Base-by-base conservation (phyloP, 768 basidiomycete species). In the Pisolithus marmoratus region DNA sequence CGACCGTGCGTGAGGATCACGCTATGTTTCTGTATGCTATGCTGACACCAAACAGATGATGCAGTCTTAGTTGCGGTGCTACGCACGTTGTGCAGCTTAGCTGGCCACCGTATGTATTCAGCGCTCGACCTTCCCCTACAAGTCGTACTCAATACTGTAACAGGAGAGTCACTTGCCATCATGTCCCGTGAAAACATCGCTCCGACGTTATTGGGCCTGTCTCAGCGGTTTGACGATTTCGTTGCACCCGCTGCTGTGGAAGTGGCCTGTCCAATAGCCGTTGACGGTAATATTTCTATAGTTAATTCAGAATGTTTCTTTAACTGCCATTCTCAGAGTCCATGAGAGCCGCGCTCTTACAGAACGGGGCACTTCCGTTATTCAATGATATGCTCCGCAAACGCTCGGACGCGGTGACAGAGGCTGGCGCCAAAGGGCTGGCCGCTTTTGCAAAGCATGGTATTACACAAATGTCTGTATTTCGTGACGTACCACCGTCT, bases 191-290 rank as follows among this genome's bases (percentile, higher is more conserved):
- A 52, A 0, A 44, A 47, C 1, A 56, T 49, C 1, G 22, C 61
- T 7, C 37, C 50, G 8, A 57, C 56, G 0, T 56, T 67, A 37
- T 45, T 64, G 45, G 63, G 47, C 31, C 42, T 67, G 11, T 46
- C 58, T 38, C 52, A 51, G 26, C 50, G 52, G n/a, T 55, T 34
- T 24, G 67, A 69, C 34, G 63, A 68, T 41, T 64, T 63, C 31
- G 65, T 67, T 7, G 55, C 65, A 19, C 64, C 64, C 1, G 60
- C 60, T 15, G 66, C 67, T 11, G 57, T 51, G 3, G 62, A 57
- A 17, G 59, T 62, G 1, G 52, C 66, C 22, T 63, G 64, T 19
- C 54, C 56, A 17, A 54, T 66, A 20, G 60, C 60, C 17, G 49
- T 41, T 24, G 60, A 68, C n/a, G 49, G 66, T 66, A 27, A 19